Conservation (phyloP, 176 grass and related monocot genomes). For the Avena eriantha region DNA sequence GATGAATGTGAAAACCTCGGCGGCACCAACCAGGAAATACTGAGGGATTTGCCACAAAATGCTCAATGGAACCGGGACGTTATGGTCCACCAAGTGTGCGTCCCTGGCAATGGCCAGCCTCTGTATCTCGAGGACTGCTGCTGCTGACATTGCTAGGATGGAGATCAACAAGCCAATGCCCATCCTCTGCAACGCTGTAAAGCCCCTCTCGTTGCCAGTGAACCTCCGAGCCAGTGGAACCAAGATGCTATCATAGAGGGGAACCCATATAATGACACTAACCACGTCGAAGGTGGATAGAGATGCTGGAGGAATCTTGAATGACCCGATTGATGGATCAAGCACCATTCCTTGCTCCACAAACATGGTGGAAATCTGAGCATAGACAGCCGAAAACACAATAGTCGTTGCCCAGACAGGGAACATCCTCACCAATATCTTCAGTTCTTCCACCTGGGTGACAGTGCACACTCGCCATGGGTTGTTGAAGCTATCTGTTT, state of each 20-base stretch:
- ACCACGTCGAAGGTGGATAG: conserved; percentile 85
- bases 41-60: conserved; percentile 93
- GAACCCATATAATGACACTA: conserved; percentile 81
- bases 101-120: conserved; percentile 63
- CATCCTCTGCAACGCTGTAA: conserved; percentile 84
- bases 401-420: conserved; percentile 88
- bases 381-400: conserved; percentile 81
- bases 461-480: conserved; percentile 82
- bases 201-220: conserved; percentile 80
- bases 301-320: conserved; percentile 85
- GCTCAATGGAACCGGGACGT: conserved; percentile 72
- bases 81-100: conserved; percentile 58
- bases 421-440: conserved; percentile 86
- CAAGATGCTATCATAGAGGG: conserved; percentile 68
- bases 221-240: conserved; percentile 80
- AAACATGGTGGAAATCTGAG: conserved; percentile 91
- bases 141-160: conserved; percentile 74
- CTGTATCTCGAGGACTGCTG: conserved; percentile 72
- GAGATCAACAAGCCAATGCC: conserved; percentile 84
- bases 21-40: conserved; percentile 72
- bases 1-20: conserved; percentile 88
- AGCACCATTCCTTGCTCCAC: conserved; percentile 94
- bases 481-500: conserved; percentile 50
- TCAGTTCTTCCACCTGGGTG: conserved; percentile 90
- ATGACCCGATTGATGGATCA: conserved; percentile 71